These are phyloP conservation scores for Hymenoscyphus albidus DNA, from an alignment of 2,329 filamentous ascomycete species.

Conservation along the genomic window DNA sequence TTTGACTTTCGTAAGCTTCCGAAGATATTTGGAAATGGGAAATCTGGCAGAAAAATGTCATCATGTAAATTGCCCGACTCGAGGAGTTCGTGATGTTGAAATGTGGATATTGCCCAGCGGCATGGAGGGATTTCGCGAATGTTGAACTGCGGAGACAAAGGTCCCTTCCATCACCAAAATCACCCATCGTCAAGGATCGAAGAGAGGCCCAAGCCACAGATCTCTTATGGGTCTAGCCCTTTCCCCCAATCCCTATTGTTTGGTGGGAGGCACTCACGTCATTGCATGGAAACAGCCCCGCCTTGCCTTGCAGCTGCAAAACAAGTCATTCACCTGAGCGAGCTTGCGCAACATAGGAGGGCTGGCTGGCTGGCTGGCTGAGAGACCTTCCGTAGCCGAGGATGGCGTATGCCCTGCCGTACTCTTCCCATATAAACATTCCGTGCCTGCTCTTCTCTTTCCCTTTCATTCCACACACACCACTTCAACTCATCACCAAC, in stretches of 20 bases:
- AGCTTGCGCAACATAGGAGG: background rate
- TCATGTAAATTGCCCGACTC: background rate
- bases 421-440: slow-evolving; percentile 11
- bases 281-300: background rate
- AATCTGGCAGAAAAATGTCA: background rate
- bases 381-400: slow-evolving; percentile 1
- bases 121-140: background rate
- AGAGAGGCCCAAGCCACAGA: slow-evolving; percentile 1
- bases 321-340: slow-evolving; percentile 13
- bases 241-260: background rate
- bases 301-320: slow-evolving; percentile 5
- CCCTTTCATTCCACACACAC: slow-evolving; percentile 5
- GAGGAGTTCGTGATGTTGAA: background rate
- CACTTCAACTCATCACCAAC: slow-evolving; percentile 12
- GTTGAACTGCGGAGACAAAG: background rate
- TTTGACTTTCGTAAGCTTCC: background rate
- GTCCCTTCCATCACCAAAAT: background rate
- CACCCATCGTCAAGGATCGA: background rate
- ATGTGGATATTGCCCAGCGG: background rate
- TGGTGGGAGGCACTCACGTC: background rate
- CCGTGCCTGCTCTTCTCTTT: slow-evolving; percentile 3
- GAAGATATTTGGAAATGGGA: background rate
- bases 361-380: no score
- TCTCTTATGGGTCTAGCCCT: background rate
- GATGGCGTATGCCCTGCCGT: background rate